Evolutionary conservation across 306 rosid species (phyloP).

Genomic region (Sophora flavescens): DNA sequence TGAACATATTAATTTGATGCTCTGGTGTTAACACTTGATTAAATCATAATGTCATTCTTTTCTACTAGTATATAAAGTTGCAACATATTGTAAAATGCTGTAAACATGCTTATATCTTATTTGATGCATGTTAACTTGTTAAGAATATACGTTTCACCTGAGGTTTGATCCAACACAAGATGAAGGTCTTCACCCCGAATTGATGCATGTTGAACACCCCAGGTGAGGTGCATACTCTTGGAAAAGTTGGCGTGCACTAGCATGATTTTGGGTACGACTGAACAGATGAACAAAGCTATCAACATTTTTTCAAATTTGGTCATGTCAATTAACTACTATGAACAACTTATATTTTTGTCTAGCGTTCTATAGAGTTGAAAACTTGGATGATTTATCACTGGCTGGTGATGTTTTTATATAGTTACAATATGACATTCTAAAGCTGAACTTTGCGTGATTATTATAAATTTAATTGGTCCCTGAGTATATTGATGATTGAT

Average conservation of each 20-base stretch:
- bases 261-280: conserved; percentile 45
- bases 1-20: conserved; percentile 27
- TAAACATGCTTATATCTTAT: background rate
- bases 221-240: conserved; percentile 64
- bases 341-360: conserved; percentile 9
- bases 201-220: conserved; percentile 63
- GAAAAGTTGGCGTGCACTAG: conserved; percentile 60
- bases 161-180: conserved; percentile 66
- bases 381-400: conserved; percentile 42
- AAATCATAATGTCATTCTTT: conserved; percentile 3
- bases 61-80: background rate
- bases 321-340: conserved; percentile 48
- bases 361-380: conserved; percentile 33
- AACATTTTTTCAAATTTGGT: conserved; percentile 51
- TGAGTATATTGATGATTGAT: conserved; percentile 28
- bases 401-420: conserved; percentile 52
- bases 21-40: background rate
- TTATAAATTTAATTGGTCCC: conserved; percentile 8
- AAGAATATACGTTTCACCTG: conserved; percentile 55
- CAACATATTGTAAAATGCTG: conserved; percentile 28
- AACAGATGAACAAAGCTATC: conserved; percentile 50
- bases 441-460: conserved; percentile 25
- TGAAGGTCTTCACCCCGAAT: conserved; percentile 69
- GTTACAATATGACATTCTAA: conserved; percentile 35
- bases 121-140: conserved; percentile 23